These are phyloP conservation scores for Lactarius sanguifluus DNA, from an alignment of 768 basidiomycete species.

Conservation along the genomic window DNA sequence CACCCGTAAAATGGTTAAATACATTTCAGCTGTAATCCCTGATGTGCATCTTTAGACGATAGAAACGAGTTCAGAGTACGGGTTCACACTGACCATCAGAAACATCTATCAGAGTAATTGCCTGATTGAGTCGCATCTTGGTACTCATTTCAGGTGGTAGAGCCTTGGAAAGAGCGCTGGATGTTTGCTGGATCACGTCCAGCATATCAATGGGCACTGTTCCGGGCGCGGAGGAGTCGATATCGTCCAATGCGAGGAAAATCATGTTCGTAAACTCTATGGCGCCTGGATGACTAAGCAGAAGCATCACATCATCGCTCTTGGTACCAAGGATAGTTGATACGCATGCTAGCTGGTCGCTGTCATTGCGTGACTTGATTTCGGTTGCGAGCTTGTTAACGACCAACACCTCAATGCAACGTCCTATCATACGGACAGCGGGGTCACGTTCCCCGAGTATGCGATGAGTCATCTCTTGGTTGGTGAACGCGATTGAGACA, in stretches of 20 bases:
- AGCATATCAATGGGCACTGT: background rate
- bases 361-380: background rate
- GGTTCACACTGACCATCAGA: background rate
- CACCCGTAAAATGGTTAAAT: background rate
- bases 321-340: background rate
- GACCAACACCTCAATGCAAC: background rate
- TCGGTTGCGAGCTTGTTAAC: background rate
- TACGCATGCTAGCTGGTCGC: background rate
- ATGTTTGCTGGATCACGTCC: background rate
- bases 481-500: no score
- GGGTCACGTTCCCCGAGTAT: background rate
- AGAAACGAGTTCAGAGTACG: background rate
- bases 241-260: background rate
- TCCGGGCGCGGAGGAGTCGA: rapidly evolving
- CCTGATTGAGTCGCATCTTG: background rate
- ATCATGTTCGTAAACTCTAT: background rate
- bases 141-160: background rate
- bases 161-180: rapidly evolving
- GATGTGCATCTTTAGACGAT: background rate
- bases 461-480: background rate
- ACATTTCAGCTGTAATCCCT: background rate
- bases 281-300: background rate
- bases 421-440: background rate
- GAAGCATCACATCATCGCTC: background rate
- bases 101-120: background rate